Evolutionary conservation across 805 yeast genomes (phyloP).

Genomic region (Danielia oregonensis): DNA sequence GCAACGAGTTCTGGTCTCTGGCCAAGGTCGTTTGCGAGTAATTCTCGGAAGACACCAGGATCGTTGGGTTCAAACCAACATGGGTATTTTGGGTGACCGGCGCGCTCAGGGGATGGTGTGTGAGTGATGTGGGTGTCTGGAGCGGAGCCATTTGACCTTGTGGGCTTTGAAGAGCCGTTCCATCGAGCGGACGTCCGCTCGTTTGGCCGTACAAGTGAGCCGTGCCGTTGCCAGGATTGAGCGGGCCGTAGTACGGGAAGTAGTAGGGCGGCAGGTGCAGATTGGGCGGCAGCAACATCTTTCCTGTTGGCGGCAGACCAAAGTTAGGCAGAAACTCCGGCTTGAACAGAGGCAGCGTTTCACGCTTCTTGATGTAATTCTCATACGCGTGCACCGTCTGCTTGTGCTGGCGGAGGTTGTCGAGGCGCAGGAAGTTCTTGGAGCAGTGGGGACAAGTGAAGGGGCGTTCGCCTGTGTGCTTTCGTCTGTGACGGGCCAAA

Average conservation of each 20-base stretch:
- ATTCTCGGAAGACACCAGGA: no score
- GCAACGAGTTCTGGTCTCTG: slow-evolving; percentile 5
- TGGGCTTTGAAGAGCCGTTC: no score
- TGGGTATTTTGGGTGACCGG: no score
- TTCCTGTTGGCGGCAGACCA: slow-evolving; percentile 2
- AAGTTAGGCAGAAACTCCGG: not conserved
- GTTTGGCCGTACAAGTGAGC: no score
- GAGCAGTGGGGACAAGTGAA: slow-evolving; percentile 81
- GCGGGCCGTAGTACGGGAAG: slow-evolving; percentile 4
- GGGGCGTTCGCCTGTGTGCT: slow-evolving; percentile 94
- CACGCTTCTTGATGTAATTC: slow-evolving; percentile 15
- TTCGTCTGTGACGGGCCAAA: slow-evolving; percentile 85
- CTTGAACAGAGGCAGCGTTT: no score
- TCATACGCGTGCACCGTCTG: slow-evolving; percentile 61
- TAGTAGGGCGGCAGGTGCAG: slow-evolving; percentile 3
- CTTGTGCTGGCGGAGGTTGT: slow-evolving; percentile 86
- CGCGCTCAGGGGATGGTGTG: not conserved
- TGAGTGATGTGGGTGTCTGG: not conserved
- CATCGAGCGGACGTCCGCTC: no score
- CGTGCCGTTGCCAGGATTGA: no score
- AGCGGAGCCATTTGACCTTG: not conserved
- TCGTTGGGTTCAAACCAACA: no score
- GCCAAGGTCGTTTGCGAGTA: no score
- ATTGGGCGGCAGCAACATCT: slow-evolving; percentile 5
- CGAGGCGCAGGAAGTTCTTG: slow-evolving; percentile 76